These are phyloP conservation scores for Silene uniflora DNA, from an alignment of 148 eudicot species.

Conservation along the genomic window DNA sequence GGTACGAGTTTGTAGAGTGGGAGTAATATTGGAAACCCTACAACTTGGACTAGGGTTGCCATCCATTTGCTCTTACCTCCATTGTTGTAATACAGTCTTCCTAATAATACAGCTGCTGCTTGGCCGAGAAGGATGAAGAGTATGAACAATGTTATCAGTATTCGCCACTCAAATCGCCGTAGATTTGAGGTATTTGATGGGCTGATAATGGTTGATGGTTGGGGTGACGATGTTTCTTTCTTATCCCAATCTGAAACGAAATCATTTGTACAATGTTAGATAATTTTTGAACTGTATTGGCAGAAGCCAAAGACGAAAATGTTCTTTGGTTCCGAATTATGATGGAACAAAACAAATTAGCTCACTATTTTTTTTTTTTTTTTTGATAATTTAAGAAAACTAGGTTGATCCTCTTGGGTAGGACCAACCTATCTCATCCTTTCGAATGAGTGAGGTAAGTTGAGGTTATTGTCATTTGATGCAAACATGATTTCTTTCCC, in stretches of 20 bases:
- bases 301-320: too few relatives aligned
- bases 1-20: constrained; percentile 27
- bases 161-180: constrained; percentile 26
- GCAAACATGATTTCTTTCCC: too few relatives aligned
- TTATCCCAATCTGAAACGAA: constrained; percentile 5
- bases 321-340: too few relatives aligned
- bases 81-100: constrained; percentile 39
- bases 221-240: constrained; percentile 1
- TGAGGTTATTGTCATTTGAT: too few relatives aligned
- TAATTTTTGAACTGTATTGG: neutral
- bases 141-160: constrained; percentile 25
- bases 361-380: too few relatives aligned
- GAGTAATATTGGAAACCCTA: constrained; percentile 44
- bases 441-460: too few relatives aligned
- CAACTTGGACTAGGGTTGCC: constrained; percentile 28
- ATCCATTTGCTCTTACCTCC: constrained; percentile 54
- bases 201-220: neutral
- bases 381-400: too few relatives aligned
- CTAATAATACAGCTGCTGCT: constrained; percentile 27
- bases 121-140: constrained; percentile 34
- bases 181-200: neutral
- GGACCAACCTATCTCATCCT: too few relatives aligned
- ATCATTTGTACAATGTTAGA: neutral
- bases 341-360: too few relatives aligned
- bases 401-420: too few relatives aligned